Evolutionary conservation across 2,329 filamentous ascomycete genomes (phyloP).

Genomic region (Parascedosporium putredinis): DNA sequence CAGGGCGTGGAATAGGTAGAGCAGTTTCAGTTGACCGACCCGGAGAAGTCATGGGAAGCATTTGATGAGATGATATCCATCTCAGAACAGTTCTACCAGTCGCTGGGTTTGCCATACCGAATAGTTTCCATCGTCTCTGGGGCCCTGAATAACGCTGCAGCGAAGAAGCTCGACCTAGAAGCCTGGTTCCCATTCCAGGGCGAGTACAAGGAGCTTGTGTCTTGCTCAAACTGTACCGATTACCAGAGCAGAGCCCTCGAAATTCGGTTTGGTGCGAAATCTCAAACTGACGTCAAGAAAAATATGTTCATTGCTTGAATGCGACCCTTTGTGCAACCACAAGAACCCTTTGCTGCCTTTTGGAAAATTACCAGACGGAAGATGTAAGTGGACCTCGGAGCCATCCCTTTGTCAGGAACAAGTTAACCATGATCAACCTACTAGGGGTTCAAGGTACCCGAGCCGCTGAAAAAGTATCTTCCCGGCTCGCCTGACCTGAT

Average conservation of each 20-base stretch:
- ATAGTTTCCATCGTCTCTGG: constrained; percentile 94
- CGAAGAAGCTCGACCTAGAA: constrained; percentile 94
- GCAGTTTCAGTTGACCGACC: constrained; percentile 71
- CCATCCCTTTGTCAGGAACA: constrained; percentile 6
- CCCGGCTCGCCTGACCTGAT: constrained; percentile 84
- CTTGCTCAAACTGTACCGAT: constrained; percentile 95
- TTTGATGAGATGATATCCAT: constrained; percentile 88
- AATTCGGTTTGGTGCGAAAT: constrained; percentile 84
- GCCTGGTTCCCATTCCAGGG: constrained; percentile 94
- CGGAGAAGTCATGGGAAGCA: constrained; percentile 83
- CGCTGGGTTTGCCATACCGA: constrained; percentile 78
- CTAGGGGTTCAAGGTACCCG: constrained; percentile 68
- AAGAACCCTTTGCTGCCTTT: constrained; percentile 81
- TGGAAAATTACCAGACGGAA: constrained; percentile 94
- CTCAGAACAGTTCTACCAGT: constrained; percentile 93
- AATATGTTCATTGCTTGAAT: constrained; percentile 90
- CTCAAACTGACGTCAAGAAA: constrained; percentile 68
- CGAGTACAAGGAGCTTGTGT: constrained; percentile 97
- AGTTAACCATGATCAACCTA: constrained; percentile 9
- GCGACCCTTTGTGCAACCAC: constrained; percentile 85
- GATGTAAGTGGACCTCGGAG: constrained; percentile 42
- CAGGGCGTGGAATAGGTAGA: constrained; percentile 37
- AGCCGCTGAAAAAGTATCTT: constrained; percentile 79
- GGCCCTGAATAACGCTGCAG: constrained; percentile 64
- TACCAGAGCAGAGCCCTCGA: constrained; percentile 93